Base-by-base conservation (phyloP, 2,329 filamentous ascomycete genomes). In the Calonectria pteridis region DNA sequence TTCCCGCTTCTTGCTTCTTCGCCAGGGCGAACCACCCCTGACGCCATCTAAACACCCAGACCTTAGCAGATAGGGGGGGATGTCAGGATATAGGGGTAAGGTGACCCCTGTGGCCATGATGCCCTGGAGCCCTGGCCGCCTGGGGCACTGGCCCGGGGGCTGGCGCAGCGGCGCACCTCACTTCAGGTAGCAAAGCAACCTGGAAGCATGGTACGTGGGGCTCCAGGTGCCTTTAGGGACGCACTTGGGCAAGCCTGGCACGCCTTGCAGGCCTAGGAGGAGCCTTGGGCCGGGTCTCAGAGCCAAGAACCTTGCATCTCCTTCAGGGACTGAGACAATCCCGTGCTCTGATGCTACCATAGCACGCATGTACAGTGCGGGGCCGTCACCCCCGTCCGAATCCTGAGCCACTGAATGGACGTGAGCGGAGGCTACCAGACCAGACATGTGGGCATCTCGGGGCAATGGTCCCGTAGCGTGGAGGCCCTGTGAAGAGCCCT, bases 51-150 rank as follows among this genome's bases (percentile, higher is more conserved):
- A 67, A 74, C 77, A 75, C 74, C 50, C 59, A 73, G 72, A 55
- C 70, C 70, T 71, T 72, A 73, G 68, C 68, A 77, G 76, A 79
- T 76, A 77, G 76, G 78, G 76, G 71, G 71, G 63, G 71, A 76
- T 13, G 59, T 49, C 59, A 67, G 62, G 59, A 67, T 66, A 73
- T 73, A 73, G 71, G 71, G 71, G 71, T 70, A 70, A 51, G 26
- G 59, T 37, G 35, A 55, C 71, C 71, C 65, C 55, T 69, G 71
- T 55, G 53, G 53, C 28, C 53, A 49, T 55, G 40, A 40, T 43
- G 69, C 63, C 37, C 50, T 64, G 70, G 28, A 53, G 65, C 59
- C 55, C 65, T 58, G 58, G 33, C 55, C 65, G 33, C 37, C 65
- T 58, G 58, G 70, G 50, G 49, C 65, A 51, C 58, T 37, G 46